phyloP scores from a whole-genome alignment of 306 rosid genomes.

The Gastrolobium villosum region DNA sequence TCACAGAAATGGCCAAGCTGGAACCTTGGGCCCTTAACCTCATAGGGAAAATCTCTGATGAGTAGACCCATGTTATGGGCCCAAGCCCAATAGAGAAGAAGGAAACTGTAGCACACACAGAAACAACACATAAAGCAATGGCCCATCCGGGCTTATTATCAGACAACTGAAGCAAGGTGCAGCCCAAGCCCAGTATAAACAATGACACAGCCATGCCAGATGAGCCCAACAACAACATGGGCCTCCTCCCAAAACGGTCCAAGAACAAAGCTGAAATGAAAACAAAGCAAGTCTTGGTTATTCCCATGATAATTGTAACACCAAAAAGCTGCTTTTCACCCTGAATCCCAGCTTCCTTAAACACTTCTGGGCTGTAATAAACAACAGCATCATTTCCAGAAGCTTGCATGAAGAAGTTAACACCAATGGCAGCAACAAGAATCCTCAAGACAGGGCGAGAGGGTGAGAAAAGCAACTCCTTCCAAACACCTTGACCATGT shows the following conservation, averaged over 20 bases:
- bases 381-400: constrained; percentile 95
- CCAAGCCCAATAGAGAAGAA: constrained; percentile 93
- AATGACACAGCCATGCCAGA: constrained; percentile 69
- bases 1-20: constrained; percentile 75
- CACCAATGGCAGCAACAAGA: constrained; percentile 76
- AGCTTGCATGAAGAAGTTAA: constrained; percentile 94
- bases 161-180: constrained; percentile 53
- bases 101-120: constrained; percentile 69
- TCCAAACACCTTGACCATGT: constrained; percentile 74
- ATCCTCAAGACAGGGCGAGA: constrained; percentile 61
- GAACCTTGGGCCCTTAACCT: constrained; percentile 79
- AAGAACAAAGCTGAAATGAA: constrained; percentile 65
- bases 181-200: constrained; percentile 70
- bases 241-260: constrained; percentile 81
- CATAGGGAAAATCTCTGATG: constrained; percentile 79
- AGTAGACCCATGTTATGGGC: constrained; percentile 87
- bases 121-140: constrained; percentile 61
- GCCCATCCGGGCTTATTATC: constrained; percentile 62
- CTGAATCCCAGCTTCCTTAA: constrained; percentile 73
- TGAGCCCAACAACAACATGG: constrained; percentile 75
- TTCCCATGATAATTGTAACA: constrained; percentile 77
- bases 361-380: constrained; percentile 82
- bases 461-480: constrained; percentile 68
- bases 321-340: constrained; percentile 63
- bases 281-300: constrained; percentile 67